Conservation (phyloP, 441 rosid species). For the Pelargonium citronellum region DNA sequence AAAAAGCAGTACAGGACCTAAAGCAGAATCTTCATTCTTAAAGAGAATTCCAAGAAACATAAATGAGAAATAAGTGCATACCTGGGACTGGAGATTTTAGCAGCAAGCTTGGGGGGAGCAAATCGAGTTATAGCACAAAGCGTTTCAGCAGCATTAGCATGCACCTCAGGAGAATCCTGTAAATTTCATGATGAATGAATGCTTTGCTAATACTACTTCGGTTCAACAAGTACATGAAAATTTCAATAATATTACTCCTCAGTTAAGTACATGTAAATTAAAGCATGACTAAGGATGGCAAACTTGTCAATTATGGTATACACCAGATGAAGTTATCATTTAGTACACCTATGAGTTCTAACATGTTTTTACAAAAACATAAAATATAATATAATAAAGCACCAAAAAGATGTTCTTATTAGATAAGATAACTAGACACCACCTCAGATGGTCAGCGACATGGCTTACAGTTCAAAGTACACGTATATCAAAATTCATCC, state of each 20-base stretch:
- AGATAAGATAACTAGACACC: background rate
- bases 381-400: background rate
- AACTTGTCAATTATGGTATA: background rate
- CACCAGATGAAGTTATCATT: background rate
- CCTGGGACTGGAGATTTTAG: constrained; percentile 77
- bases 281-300: background rate
- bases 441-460: background rate
- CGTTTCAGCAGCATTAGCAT: constrained; percentile 85
- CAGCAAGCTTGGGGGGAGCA: constrained; percentile 82
- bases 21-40: background rate
- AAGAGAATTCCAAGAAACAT: background rate
- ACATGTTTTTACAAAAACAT: background rate
- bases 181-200: constrained; percentile 12
- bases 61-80: constrained; percentile 24
- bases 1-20: background rate
- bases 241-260: background rate
- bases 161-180: constrained; percentile 89
- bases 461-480: background rate
- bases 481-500: background rate
- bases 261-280: background rate
- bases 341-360: background rate
- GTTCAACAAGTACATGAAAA: no score
- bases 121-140: constrained; percentile 78
- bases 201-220: background rate
- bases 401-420: background rate